Evolutionary conservation across 371 early-diverging fungal species (phyloP).

Genomic region (Actinomortierella wolfii): DNA sequence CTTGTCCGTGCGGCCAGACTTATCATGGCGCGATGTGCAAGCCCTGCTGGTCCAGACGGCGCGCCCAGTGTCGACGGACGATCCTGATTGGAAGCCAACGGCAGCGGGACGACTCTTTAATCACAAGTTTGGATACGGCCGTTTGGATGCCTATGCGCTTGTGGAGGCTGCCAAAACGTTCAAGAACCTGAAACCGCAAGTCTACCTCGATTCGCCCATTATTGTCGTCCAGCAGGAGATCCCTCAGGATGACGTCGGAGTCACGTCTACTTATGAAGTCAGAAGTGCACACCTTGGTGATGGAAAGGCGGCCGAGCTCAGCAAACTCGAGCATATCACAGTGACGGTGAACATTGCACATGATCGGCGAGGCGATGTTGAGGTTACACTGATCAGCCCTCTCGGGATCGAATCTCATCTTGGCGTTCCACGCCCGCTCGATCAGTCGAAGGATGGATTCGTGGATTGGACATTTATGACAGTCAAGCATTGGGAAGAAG

Average conservation of each 20-base stretch:
- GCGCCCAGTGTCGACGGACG: conserved; percentile 67
- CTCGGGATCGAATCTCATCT: conserved; percentile 66
- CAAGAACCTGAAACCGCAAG: conserved; percentile 66
- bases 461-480: conserved; percentile 92
- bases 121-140: conserved; percentile 94
- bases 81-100: conserved; percentile 65
- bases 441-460: conserved; percentile 71
- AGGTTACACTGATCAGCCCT: conserved; percentile 78
- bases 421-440: conserved; percentile 67
- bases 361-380: conserved; percentile 80
- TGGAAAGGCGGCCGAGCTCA: conserved; percentile 53
- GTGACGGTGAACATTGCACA: conserved; percentile 86
- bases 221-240: conserved; percentile 51
- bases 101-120: conserved; percentile 74
- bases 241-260: conserved; percentile 55
- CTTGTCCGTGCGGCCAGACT: conserved; percentile 79
- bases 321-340: conserved; percentile 83
- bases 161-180: conserved; percentile 78
- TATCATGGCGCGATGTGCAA: conserved; percentile 94
- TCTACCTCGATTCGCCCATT: conserved; percentile 47
- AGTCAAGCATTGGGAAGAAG: conserved; percentile 95
- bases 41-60: conserved; percentile 82
- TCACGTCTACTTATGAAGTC: conserved; percentile 10
- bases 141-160: conserved; percentile 79
- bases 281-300: conserved; percentile 38